Base-by-base conservation (phyloP, 176 grass and related monocot species). In the Rhynchospora breviuscula region DNA sequence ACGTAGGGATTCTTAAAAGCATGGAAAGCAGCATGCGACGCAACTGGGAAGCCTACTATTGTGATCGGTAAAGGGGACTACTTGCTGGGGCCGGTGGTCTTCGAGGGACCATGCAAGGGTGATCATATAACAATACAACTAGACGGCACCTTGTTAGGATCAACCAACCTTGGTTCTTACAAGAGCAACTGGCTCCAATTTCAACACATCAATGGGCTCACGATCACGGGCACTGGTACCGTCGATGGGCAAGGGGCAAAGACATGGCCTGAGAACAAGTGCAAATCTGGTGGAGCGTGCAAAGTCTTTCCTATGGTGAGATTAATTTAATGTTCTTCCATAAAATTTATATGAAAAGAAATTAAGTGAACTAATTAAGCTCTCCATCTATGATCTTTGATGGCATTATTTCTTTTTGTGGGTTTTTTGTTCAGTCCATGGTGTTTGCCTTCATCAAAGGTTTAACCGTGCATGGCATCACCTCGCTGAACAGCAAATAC, bases 181-280 rank as follows among this genome's bases (percentile, higher is more conserved):
- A 44, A 78, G 15, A 23, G 44, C 4, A 83, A 61, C 71, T 97
- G 94, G 94, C 13, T 97, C 19, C 67, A 87, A 63, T 77, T 97
- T 45, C 64, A 35, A 5, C 60, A 70, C 17, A 81, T 97, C 0
- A 25, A 91, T 11, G 70, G 84, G 44, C 26, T 97, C 26, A 62
- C 59, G 23, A 61, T 94, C 54, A 89, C 83, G 0, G 93, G 93
- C n/a, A 80, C 85, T 10, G 94, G 94, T 23, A 94, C 92, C 7
- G 79, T 94, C 3, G 90, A 94, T 17, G 90, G 94, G n/a, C 94
- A 94, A 84, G 94, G 94, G 29, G 21, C 81, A 44, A 10, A 29
- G 0, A 63, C 93, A 8, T 97, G 88, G 79, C 35, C 7, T 35
- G 57, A 83, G 31, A 83, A 84, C 26, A 71, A 51, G 10, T 89